phyloP scores from a whole-genome alignment of 257 asterid genomes.

The Solanum sejunctum region DNA sequence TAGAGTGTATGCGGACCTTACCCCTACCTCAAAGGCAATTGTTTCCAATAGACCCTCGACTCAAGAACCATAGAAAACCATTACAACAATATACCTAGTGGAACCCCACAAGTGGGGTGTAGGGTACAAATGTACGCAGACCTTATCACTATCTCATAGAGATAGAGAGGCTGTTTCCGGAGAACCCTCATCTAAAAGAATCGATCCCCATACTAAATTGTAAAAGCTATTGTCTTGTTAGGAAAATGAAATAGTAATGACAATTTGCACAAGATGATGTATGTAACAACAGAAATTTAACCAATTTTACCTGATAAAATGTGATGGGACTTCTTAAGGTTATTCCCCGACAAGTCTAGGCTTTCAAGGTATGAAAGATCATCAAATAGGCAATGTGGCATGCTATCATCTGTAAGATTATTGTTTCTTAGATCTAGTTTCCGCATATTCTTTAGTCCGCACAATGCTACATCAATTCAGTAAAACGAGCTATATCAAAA shows the following conservation, averaged over 20 bases:
- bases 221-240: not conserved
- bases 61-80: too few relatives aligned
- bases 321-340: not conserved
- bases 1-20: not conserved
- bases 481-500: not conserved
- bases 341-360: conserved; percentile 2
- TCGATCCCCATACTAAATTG: not conserved
- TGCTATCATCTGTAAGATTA: not conserved
- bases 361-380: not conserved
- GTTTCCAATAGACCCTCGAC: not conserved
- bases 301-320: not conserved
- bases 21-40: not conserved
- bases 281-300: not conserved
- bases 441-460: not conserved
- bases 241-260: not conserved
- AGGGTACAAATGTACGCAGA: too few relatives aligned
- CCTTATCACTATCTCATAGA: too few relatives aligned
- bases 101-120: too few relatives aligned
- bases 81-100: too few relatives aligned
- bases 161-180: not conserved
- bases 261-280: not conserved
- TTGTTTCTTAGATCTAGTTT: not conserved
- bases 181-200: not conserved
- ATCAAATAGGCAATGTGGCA: not conserved
- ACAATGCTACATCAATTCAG: not conserved